Percentiles rank a stretch among this genome's conserved stretches.
These are phyloP conservation scores for Boletus reticulatus DNA, from an alignment of 768 basidiomycete species.

Conservation along the genomic window DNA sequence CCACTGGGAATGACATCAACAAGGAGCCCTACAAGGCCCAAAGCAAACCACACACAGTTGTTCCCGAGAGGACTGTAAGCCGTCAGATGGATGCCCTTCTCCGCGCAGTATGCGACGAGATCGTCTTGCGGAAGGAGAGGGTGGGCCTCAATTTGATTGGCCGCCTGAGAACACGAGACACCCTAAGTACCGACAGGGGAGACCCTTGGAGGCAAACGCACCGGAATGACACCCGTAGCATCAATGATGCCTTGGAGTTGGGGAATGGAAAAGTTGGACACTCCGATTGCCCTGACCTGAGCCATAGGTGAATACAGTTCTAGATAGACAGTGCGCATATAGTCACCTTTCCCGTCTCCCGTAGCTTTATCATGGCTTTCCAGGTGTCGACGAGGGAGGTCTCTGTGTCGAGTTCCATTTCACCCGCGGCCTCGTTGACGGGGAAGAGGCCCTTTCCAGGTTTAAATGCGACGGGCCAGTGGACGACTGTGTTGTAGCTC, in stretches of 20 bases:
- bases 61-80: slow-evolving; percentile 78
- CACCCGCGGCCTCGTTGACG: slow-evolving; percentile 38
- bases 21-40: not conserved
- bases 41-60: slow-evolving; percentile 50
- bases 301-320: not conserved
- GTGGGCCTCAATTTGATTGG: slow-evolving; percentile 84
- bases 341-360: slow-evolving; percentile 63
- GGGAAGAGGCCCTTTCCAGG: slow-evolving; percentile 59
- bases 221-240: slow-evolving; percentile 72
- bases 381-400: slow-evolving; percentile 76
- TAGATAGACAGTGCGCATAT: not conserved
- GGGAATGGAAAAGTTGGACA: slow-evolving; percentile 75
- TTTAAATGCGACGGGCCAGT: slow-evolving; percentile 76
- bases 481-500: slow-evolving; percentile 49
- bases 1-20: slow-evolving; percentile 36
- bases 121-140: slow-evolving; percentile 76
- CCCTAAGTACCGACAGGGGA: not conserved
- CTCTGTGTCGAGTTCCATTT: slow-evolving; percentile 53
- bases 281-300: slow-evolving; percentile 69
- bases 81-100: slow-evolving; percentile 69
- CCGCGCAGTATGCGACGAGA: slow-evolving; percentile 65
- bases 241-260: slow-evolving; percentile 65
- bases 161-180: slow-evolving; percentile 36
- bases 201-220: slow-evolving; percentile 27
- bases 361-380: slow-evolving; percentile 74